Percentiles rank a stretch among this genome's conserved stretches.
These are phyloP conservation scores for Globisporangium nagaii DNA, from an alignment of 352 stramenopile species.

Conservation along the genomic window DNA sequence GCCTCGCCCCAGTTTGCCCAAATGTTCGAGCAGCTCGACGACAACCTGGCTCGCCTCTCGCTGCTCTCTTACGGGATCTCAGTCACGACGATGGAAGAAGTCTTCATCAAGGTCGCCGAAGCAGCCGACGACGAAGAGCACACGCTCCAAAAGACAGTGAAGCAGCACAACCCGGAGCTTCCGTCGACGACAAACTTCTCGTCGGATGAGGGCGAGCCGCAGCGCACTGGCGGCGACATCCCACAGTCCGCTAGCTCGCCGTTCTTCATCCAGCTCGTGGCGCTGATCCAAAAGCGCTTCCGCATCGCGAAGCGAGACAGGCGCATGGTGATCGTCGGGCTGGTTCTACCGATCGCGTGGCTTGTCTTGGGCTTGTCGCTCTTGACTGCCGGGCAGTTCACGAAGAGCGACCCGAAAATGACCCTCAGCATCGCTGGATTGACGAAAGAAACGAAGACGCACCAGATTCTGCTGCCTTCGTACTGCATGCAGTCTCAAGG, in stretches of 20 bases:
- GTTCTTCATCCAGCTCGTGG: conserved; percentile 76
- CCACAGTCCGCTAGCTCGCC: not conserved
- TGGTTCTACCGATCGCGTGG: conserved; percentile 63
- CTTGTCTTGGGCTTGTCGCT: conserved; percentile 65
- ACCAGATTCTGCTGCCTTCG: conserved; percentile 8
- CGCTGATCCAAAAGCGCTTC: conserved; percentile 83
- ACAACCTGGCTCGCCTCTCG: conserved; percentile 23
- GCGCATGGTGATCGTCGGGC: conserved; percentile 67
- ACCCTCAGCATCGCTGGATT: not conserved
- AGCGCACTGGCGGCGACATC: conserved; percentile 8
- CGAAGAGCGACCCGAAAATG: conserved; percentile 25
- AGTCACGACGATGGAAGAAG: conserved; percentile 89
- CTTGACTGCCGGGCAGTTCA: conserved; percentile 25
- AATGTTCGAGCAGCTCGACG: conserved; percentile 74
- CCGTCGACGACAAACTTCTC: conserved; percentile 14
- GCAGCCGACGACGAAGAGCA: conserved; percentile 37
- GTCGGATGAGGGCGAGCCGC: conserved; percentile 17
- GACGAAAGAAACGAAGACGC: conserved; percentile 4
- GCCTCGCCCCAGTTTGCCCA: conserved; percentile 41
- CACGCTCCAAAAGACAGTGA: conserved; percentile 24
- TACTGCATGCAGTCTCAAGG: conserved; percentile 5
- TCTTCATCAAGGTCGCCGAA: conserved; percentile 89
- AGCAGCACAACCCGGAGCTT: conserved; percentile 2
- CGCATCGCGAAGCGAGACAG: conserved; percentile 86
- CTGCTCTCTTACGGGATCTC: conserved; percentile 75